Base-by-base conservation (phyloP, 106 monocot genomes). In the Dendrobium chrysotoxum region DNA sequence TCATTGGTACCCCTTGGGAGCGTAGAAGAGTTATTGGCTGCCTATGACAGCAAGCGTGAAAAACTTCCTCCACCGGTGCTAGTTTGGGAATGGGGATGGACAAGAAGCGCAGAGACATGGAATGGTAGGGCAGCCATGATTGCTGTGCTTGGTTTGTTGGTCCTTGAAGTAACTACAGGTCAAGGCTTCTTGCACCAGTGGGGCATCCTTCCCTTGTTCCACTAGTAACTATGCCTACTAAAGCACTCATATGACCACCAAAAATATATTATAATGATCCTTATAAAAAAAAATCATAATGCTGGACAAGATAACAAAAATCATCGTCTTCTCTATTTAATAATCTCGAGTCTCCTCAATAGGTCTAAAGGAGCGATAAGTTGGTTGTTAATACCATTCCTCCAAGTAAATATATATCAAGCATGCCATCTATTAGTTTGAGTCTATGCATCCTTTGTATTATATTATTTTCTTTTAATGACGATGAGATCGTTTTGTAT, bases 81-180 rank as follows among this genome's bases (percentile, higher is more conserved):
- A 5, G 94, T 98, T 11, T 93, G 98, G 98, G 80, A 98, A 83
- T 99, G 98, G 98, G 98, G 93, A n/a, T 95, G 98, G 98, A 99
- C 98, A 2, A 99, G 85, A 82, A 95, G 98, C 54, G 93, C 98
- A 0, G 98, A 99, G 80, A 95, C 92, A 39, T 99, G 98, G 98
- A 99, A 99, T 38, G 98, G 95, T 21, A 81, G 98, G 66, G 89
- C 90, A 21, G 95, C 98, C 68, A 99, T 98, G 98, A 28, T 98
- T 11, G 95, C 95, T 6, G 95, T 99, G 31, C 87, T 99, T 31
- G 81, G 82, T n/a, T 46, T 99, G 17, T 74, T 99, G 44, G 83
- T 93, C 54, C 68, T 99, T 1, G 95, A 99, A 81, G 91, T 95
- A 45, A 91, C 95, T 58, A 91, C 95, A 12, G 98, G 92, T 5